Conservation (phyloP, 768 basidiomycete species). For the Pholiota conissans region DNA sequence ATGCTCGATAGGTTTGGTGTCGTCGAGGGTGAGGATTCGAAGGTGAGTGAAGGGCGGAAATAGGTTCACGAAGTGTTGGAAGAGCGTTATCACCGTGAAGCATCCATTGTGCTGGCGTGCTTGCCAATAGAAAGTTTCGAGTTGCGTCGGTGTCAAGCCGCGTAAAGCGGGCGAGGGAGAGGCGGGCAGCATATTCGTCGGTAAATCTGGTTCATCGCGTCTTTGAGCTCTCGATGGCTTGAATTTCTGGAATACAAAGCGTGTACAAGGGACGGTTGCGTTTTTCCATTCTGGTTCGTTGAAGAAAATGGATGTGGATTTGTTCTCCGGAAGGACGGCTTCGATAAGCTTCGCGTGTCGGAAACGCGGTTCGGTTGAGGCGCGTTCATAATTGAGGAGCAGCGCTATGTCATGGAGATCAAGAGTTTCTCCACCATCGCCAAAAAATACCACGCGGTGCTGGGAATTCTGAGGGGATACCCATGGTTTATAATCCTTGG, state of each 20-base stretch:
- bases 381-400: conserved; percentile 24
- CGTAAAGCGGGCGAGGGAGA: neutral
- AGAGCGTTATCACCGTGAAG: conserved; percentile 13
- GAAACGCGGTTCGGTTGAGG: conserved; percentile 20
- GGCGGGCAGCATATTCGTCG: conserved; percentile 17
- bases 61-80: conserved; percentile 24
- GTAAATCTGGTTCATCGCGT: conserved; percentile 17
- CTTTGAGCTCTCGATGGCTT: neutral
- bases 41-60: conserved; percentile 15
- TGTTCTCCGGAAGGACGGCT: conserved; percentile 4
- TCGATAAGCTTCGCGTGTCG: conserved; percentile 21
- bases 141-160: conserved; percentile 14
- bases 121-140: conserved; percentile 24
- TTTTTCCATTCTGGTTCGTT: conserved; percentile 7
- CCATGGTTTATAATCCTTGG: no score
- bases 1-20: conserved; percentile 7
- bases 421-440: no score
- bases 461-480: no score
- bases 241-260: conserved; percentile 16
- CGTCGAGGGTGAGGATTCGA: conserved; percentile 17
- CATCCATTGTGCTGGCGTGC: conserved; percentile 23
- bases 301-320: conserved; percentile 16
- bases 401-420: conserved; percentile 23
- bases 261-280: conserved; percentile 11
- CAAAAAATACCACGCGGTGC: no score